Evolutionary conservation across 2,329 filamentous ascomycete genomes (phyloP).

Genomic region (Sphaerulina populicola): DNA sequence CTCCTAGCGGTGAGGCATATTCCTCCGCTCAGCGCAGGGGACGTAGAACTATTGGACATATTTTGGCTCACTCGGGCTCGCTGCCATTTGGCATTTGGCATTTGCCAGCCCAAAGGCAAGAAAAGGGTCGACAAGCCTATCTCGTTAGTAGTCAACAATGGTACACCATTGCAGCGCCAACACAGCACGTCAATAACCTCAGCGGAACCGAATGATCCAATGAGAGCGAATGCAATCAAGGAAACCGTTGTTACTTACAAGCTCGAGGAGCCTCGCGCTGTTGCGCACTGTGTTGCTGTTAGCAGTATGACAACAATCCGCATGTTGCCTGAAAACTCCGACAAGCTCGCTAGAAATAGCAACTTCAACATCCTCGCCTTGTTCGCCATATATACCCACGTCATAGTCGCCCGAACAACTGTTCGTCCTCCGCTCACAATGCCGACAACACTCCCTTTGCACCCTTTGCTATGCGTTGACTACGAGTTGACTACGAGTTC

Average conservation of each 20-base stretch:
- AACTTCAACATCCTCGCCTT: neutral
- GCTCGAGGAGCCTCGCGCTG: neutral
- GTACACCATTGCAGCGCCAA: neutral
- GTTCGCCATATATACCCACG: neutral
- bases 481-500: slow-evolving; percentile 31
- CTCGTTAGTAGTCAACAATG: neutral
- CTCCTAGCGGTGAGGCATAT: too few species aligned
- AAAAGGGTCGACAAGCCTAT: neutral
- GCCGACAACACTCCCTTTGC: slow-evolving; percentile 21
- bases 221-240: neutral
- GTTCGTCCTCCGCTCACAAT: neutral
- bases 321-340: neutral
- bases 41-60: neutral
- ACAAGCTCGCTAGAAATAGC: neutral
- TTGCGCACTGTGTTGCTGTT: neutral
- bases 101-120: neutral
- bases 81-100: too few species aligned
- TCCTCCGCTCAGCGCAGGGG: too few species aligned
- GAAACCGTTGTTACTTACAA: neutral
- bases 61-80: neutral
- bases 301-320: neutral
- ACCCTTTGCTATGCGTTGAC: slow-evolving; percentile 31
- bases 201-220: neutral
- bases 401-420: neutral
- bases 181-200: neutral